Conservation (phyloP, 208 protist genomes). For the Vickermania ingenoplastis region DNA sequence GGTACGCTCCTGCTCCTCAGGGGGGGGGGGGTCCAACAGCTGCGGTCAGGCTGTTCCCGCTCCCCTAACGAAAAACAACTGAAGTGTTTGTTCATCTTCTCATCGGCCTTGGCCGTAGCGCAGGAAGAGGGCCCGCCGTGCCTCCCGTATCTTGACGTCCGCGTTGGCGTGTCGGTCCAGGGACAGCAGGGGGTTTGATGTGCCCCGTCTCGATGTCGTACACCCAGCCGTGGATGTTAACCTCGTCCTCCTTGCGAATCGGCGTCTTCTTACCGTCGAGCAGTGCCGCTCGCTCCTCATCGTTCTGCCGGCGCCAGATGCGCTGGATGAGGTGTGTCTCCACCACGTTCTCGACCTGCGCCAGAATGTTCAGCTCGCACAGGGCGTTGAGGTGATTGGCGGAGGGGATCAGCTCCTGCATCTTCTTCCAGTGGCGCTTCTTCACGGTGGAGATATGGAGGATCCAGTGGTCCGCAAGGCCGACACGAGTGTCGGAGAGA, state of each 20-base stretch:
- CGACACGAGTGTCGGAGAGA: slow-evolving; percentile 39
- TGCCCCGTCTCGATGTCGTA: slow-evolving; percentile 57
- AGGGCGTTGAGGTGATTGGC: slow-evolving; percentile 39
- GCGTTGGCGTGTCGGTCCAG: slow-evolving; percentile 42
- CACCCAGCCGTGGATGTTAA: slow-evolving; percentile 73
- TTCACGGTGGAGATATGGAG: slow-evolving; percentile 55
- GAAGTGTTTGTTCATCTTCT: too few species aligned
- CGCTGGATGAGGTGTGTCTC: slow-evolving; percentile 54
- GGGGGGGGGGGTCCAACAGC: too few species aligned
- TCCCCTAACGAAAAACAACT: too few species aligned
- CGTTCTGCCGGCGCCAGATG: slow-evolving; percentile 39
- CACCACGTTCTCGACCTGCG: slow-evolving; percentile 47
- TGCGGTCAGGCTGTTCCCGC: too few species aligned
- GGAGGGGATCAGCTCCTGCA: slow-evolving; percentile 29
- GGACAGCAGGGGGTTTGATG: slow-evolving; percentile 46
- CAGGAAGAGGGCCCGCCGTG: slow-evolving; percentile 51
- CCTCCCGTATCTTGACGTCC: slow-evolving; percentile 29
- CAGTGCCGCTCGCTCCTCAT: slow-evolving; percentile 27
- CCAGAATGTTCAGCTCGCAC: slow-evolving; percentile 71
- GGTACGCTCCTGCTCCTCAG: too few species aligned
- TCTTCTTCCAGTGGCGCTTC: slow-evolving; percentile 56
- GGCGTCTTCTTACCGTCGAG: slow-evolving; percentile 14
- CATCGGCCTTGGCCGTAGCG: slow-evolving; percentile 43
- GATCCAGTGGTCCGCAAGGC: slow-evolving; percentile 76
- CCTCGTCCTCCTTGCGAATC: slow-evolving; percentile 22